Conservation (phyloP, 305 asterid species). For the Solanum chacoense region DNA sequence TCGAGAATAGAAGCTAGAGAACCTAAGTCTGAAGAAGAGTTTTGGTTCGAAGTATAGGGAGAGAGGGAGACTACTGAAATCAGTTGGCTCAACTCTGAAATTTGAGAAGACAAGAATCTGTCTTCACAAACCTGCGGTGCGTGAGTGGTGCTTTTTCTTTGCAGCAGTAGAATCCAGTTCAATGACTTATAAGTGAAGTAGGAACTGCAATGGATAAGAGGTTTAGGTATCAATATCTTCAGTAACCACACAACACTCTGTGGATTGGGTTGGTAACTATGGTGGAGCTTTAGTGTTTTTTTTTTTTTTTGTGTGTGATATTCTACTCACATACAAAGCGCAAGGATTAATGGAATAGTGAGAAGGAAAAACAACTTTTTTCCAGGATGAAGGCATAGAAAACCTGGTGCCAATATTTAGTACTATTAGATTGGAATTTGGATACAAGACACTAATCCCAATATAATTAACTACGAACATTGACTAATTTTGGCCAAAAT, state of each 20-base stretch:
- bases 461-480: background rate
- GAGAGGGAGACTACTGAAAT: background rate
- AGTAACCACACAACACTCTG: no score
- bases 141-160: background rate
- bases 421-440: background rate
- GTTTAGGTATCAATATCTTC: no score
- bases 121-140: background rate
- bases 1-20: background rate
- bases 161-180: background rate
- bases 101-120: background rate
- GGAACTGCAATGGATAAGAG: no score
- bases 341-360: background rate
- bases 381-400: background rate
- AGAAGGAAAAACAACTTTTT: background rate
- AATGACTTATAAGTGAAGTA: background rate
- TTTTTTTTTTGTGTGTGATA: no score
- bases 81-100: background rate
- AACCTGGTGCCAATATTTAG: background rate
- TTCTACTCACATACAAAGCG: background rate
- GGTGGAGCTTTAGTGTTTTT: no score
- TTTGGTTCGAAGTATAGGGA: background rate
- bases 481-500: background rate
- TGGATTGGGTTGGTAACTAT: no score
- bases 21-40: background rate
- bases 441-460: background rate